Evolutionary conservation across 2,329 filamentous ascomycete species (phyloP).

Genomic region (Intubia oerlemansii): DNA sequence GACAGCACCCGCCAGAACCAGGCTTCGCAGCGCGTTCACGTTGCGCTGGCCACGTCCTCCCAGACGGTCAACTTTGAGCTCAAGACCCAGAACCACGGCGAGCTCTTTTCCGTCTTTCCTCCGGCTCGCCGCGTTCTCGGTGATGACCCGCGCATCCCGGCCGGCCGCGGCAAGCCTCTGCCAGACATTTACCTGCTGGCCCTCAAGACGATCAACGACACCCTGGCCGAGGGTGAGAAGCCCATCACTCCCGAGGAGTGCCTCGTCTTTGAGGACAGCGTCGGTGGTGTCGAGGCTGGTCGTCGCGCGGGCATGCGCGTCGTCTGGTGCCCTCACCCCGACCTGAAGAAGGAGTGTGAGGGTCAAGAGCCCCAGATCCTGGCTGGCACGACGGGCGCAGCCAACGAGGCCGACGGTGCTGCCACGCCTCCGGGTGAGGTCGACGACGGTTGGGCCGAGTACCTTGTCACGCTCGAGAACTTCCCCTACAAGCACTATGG

Average conservation of each 20-base stretch:
- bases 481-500: constrained; percentile 40
- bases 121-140: constrained; percentile 56
- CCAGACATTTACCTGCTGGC: constrained; percentile 90
- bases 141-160: constrained; percentile 58
- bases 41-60: constrained; percentile 73
- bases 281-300: constrained; percentile 80
- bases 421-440: constrained; percentile 33
- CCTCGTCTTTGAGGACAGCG: constrained; percentile 88
- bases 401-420: constrained; percentile 25
- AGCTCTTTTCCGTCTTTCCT: constrained; percentile 45
- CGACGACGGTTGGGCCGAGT: constrained; percentile 39
- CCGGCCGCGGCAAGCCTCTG: constrained; percentile 76
- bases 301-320: constrained; percentile 86
- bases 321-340: constrained; percentile 75
- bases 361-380: constrained; percentile 65
- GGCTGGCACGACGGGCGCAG: constrained; percentile 59
- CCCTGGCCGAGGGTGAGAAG: constrained; percentile 37
- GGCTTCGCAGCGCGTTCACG: constrained; percentile 30
- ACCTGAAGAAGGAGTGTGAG: constrained; percentile 51
- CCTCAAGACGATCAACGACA: constrained; percentile 62
- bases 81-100: constrained; percentile 44
- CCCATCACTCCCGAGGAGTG: constrained; percentile 66
- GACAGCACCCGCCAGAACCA: constrained; percentile 19
- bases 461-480: constrained; percentile 24
- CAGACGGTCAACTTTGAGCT: constrained; percentile 50